Conservation (phyloP, 2,329 filamentous ascomycete genomes). For the Hypoxylon sp. region DNA sequence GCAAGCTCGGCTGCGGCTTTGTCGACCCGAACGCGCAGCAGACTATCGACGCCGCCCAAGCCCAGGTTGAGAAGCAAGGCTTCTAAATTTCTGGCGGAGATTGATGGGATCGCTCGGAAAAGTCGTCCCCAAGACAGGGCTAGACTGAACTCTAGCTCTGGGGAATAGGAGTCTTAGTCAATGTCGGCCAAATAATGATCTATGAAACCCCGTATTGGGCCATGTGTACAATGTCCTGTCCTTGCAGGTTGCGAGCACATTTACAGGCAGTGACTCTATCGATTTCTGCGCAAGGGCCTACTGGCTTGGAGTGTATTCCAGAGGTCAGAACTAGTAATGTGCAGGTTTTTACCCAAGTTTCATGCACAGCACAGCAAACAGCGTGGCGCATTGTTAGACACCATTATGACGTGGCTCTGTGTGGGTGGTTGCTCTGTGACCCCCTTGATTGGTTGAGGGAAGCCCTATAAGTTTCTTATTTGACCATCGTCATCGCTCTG, state of each 20-base stretch:
- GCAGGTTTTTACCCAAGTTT: too few relatives aligned
- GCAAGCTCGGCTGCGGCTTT: slow-evolving; percentile 55
- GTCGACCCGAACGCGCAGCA: slow-evolving; percentile 52
- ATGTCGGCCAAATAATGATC: slow-evolving; percentile 7
- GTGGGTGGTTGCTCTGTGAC: slow-evolving; percentile 13
- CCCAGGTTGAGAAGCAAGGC: slow-evolving; percentile 53
- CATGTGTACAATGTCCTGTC: not conserved
- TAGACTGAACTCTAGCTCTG: not conserved
- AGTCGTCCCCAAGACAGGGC: not conserved
- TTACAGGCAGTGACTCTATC: not conserved
- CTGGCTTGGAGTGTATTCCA: slow-evolving; percentile 1
- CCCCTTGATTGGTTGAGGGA: slow-evolving; percentile 21
- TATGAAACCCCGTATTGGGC: not conserved
- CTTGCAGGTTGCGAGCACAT: too few relatives aligned
- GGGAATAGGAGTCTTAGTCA: slow-evolving; percentile 7
- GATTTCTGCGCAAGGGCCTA: not conserved
- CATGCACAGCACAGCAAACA: slow-evolving; percentile 7
- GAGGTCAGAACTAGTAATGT: too few relatives aligned
- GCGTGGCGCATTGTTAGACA: slow-evolving; percentile 16
- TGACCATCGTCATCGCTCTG: slow-evolving; percentile 13
- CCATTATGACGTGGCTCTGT: slow-evolving; percentile 32
- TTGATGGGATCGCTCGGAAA: not conserved
- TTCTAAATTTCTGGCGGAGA: slow-evolving; percentile 45
- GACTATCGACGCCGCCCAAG: slow-evolving; percentile 50
- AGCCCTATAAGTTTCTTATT: slow-evolving; percentile 27